Base-by-base conservation (phyloP, 1,139 yeast genomes). In the Candida sanyaensis region DNA sequence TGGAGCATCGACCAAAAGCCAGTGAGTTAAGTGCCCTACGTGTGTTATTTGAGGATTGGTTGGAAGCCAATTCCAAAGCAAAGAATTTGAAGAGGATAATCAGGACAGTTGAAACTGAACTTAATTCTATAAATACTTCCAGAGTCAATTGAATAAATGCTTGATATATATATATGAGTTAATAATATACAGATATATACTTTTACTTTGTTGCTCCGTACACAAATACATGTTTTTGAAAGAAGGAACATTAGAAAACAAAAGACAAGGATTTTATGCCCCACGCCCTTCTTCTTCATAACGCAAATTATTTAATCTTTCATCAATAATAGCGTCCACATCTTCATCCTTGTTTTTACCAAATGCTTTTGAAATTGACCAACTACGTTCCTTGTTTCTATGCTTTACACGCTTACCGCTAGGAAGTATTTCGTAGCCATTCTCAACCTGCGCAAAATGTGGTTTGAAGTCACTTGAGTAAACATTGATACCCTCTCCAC, bases 361-460 rank as follows among this genome's bases (percentile, higher is more conserved):
- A 49, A 47, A 51, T 70, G 56, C 66, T 61, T 50, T 72, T 56
- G 47, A 68, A 36, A 55, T 60, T 55, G 58, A 60, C 58, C 51
- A 60, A 44, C 62, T 49, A 2, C 57, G 60, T 6, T 48, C 46
- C 26, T 50, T 53, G 41, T 63, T 54, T 48, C 75, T 73, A 42
- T 75, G 68, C 56, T 74, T 79, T 40, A 80, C 77, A 45, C 78
- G 64, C 56, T 83, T 83, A 13, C 93, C 93, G 65, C 89, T 84
- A 1, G 93, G 93, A 45, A 86, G 66, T 30, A 81, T 66, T 56
- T 86, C 92, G 46, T 72, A 77, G 3, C 70, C 74, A 48, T 71
- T 78, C 56, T 64, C 52, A 24, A 58, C 57, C 13, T 52, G 44
- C 24, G 51, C 46, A 3, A 43, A 42, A 23, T 53, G 55, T 13